Evolutionary conservation across 2,329 filamentous ascomycete genomes (phyloP).

Genomic region (Alternaria postmessia): DNA sequence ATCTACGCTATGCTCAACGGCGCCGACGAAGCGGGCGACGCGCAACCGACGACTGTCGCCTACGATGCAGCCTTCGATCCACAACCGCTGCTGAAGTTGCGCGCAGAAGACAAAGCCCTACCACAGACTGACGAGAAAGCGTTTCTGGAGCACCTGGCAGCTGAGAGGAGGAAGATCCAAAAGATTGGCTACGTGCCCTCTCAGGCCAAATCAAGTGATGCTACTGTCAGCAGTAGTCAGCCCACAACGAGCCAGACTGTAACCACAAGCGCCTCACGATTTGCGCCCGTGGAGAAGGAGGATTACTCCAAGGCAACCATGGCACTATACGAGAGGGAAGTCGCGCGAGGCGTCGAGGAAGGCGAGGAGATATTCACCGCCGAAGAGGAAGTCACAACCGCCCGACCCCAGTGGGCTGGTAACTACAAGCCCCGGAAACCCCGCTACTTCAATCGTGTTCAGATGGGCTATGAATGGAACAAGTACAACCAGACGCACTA

Average conservation of each 20-base stretch:
- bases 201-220: constrained; percentile 53
- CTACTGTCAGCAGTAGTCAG: constrained; percentile 34
- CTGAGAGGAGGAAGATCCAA: constrained; percentile 67
- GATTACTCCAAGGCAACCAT: constrained; percentile 88
- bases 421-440: constrained; percentile 92
- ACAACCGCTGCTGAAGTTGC: constrained; percentile 70
- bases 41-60: constrained; percentile 18
- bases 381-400: constrained; percentile 78
- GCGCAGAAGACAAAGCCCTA: constrained; percentile 68
- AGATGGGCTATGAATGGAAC: constrained; percentile 99
- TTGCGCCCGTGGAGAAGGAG: constrained; percentile 73
- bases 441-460: constrained; percentile 95
- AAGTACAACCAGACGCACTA: constrained; percentile 99
- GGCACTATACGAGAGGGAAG: constrained; percentile 89
- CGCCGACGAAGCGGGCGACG: constrained; percentile 7
- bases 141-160: constrained; percentile 65
- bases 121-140: constrained; percentile 65
- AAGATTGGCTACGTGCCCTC: constrained; percentile 75
- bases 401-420: constrained; percentile 78
- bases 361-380: constrained; percentile 95
- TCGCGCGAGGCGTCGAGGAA: constrained; percentile 87
- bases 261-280: constrained; percentile 69
- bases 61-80: constrained; percentile 65
- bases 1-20: constrained; percentile 57
- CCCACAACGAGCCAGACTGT: constrained; percentile 53